Conservation (phyloP, 805 yeast genomes). For the Saccharomycopsis microspora region DNA sequence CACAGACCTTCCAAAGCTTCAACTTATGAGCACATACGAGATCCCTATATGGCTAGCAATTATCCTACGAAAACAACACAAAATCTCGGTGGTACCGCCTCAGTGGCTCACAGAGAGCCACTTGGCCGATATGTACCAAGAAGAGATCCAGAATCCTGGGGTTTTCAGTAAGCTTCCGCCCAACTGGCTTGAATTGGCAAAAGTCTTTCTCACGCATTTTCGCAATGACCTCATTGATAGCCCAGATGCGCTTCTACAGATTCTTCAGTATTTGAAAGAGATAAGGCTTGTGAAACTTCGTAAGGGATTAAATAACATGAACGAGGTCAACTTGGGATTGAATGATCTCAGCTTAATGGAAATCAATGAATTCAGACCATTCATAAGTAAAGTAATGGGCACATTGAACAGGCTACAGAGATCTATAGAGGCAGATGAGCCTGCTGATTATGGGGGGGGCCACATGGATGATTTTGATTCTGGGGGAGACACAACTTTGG, state of each 20-base stretch:
- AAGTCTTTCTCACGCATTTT: constrained; percentile 54
- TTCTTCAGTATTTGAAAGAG: constrained; percentile 78
- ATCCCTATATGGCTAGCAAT: constrained; percentile 88
- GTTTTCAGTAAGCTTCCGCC: constrained; percentile 68
- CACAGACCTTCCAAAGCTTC: constrained; percentile 42
- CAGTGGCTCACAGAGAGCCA: constrained; percentile 58
- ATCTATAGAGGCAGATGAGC: constrained; percentile 17
- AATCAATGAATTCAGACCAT: constrained; percentile 80
- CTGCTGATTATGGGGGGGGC: constrained; percentile 10
- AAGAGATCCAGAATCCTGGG: constrained; percentile 46
- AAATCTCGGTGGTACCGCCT: constrained; percentile 81
- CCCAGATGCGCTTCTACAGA: constrained; percentile 54
- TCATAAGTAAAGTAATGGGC: constrained; percentile 71
- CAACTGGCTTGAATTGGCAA: constrained; percentile 81
- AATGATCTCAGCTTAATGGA: constrained; percentile 78
- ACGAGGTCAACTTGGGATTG: constrained; percentile 72
- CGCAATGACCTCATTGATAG: constrained; percentile 71
- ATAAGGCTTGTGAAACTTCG: constrained; percentile 71
- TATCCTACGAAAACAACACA: constrained; percentile 69
- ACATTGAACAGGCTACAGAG: constrained; percentile 50
- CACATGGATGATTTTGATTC: constrained; percentile 4
- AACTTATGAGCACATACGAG: constrained; percentile 55
- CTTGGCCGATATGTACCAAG: constrained; percentile 48
- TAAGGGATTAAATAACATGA: constrained; percentile 65
- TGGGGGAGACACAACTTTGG: neutral